Evolutionary conservation across 176 grass and related monocot species (phyloP), one percentile per base, ranked within the genome.

Genomic region (Ananas comosus): DNA sequence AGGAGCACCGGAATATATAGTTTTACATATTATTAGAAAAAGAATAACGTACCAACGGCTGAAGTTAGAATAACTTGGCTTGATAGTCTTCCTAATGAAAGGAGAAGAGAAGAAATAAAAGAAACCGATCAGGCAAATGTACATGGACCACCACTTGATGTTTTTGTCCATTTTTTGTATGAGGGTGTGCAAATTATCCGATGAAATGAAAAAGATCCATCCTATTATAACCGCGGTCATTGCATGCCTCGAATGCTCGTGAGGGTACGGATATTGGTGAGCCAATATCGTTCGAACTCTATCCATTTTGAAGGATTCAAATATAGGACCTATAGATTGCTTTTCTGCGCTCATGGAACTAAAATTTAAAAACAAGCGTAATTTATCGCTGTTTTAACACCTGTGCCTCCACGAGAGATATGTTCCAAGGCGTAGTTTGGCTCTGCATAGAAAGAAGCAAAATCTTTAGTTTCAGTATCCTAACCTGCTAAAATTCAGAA

Each of bases 51-150:
- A 99, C 94, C 94, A 99, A 16, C 94, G 89, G 56, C 80, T 99
- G 76, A 99, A 99, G 71, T 99, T 99, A 4, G 94, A 99, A 77
- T 99, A 99, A 67, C 53, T 99, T 50, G 94, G 94, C 74, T 90
- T 93, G 71, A 99, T 86, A 17, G 89, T 92, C 75, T 93, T 93
- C 82, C 89, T 91, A 74, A 99, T 85, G 75, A 99, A 99, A 53
- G 94, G 94, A 14, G 94, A 99, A 42, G 94, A 99, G 72, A 99
- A 99, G 73, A 90, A 99, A 76, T 99, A 99, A 70, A 99, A 99
- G 79, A 99, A 99, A 42, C 89, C 89, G 61, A 99, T 85, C 70
- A 99, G 80, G 74, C 94, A 99, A 51, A 88, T 81, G 80, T 97
- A 97, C 94, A 97, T 99, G 25, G 94, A 99, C 86, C 94, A 97